These are phyloP conservation scores for Asterochloris erici DNA, from an alignment of 139 green algal genomes.

Conservation along the genomic window DNA sequence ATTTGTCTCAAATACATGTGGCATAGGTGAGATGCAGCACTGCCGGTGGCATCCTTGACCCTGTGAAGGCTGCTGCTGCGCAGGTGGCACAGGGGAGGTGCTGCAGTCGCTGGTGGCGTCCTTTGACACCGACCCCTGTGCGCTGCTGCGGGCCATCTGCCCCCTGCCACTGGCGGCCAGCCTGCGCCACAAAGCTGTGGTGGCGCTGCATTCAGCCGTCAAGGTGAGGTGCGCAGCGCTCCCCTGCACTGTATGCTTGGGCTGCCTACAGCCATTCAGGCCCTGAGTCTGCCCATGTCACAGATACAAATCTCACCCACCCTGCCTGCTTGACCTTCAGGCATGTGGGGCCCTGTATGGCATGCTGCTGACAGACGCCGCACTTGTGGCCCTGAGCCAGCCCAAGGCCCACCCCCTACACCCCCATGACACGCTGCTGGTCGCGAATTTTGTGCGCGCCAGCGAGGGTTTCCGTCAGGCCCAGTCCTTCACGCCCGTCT, in stretches of 20 bases:
- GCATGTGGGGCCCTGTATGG: conserved; percentile 43
- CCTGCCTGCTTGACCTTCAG: conserved; percentile 23
- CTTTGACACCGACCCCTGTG: conserved; percentile 39
- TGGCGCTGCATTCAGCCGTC: conserved; percentile 43
- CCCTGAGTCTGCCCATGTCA: too few relatives aligned
- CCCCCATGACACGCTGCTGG: conserved; percentile 70
- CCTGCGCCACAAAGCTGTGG: conserved; percentile 28
- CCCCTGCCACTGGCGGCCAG: conserved; percentile 31
- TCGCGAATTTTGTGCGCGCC: conserved; percentile 72
- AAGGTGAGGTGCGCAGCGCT: conserved; percentile 34
- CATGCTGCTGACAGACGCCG: conserved; percentile 43
- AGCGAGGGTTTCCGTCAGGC: conserved; percentile 52
- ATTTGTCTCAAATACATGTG: neutral
- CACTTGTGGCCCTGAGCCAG: conserved; percentile 33
- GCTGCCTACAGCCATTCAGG: neutral
- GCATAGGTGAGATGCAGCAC: too few relatives aligned
- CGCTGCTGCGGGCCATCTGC: conserved; percentile 46
- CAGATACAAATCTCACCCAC: neutral
- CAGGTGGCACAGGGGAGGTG: conserved; percentile 37
- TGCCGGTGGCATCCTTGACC: too few relatives aligned
- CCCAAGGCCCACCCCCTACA: conserved; percentile 39
- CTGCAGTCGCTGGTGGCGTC: conserved; percentile 30
- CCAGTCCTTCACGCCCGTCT: conserved; percentile 76
- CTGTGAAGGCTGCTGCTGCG: neutral
- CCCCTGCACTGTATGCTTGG: neutral